Evolutionary conservation across 2,329 filamentous ascomycete species (phyloP).

Genomic region (Nothopassalora personata): DNA sequence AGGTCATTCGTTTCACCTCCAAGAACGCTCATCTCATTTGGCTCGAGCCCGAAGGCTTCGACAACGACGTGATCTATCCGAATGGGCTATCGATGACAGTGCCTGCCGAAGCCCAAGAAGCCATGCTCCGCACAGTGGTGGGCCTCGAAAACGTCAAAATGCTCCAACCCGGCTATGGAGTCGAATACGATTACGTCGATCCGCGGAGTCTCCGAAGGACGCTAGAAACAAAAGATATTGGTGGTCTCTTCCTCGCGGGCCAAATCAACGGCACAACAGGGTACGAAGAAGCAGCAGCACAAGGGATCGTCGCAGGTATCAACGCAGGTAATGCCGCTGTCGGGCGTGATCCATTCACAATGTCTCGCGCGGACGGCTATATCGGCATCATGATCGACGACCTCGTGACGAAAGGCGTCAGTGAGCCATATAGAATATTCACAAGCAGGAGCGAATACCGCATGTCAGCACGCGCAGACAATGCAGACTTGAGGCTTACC

Average conservation of each 20-base stretch:
- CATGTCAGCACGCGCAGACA: conserved; percentile 86
- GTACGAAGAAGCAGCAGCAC: conserved; percentile 93
- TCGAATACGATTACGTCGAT: conserved; percentile 69
- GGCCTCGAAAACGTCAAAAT: conserved; percentile 74
- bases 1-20: conserved; percentile 79
- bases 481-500: conserved; percentile 84
- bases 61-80: conserved; percentile 84
- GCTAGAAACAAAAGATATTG: conserved; percentile 87
- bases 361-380: conserved; percentile 83
- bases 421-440: conserved; percentile 97
- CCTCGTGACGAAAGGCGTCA: conserved; percentile 91
- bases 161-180: conserved; percentile 10
- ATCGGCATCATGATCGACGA: conserved; percentile 99
- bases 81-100: conserved; percentile 98
- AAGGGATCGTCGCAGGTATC: conserved; percentile 86
- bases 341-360: conserved; percentile 57
- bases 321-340: conserved; percentile 82
- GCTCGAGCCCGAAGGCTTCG: conserved; percentile 94
- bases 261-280: conserved; percentile 98
- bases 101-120: conserved; percentile 77
- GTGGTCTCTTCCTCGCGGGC: conserved; percentile 83
- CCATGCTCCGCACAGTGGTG: conserved; percentile 77
- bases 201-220: conserved; percentile 82
- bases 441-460: conserved; percentile 93
- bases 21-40: conserved; percentile 83